Evolutionary conservation across 305 asterid species (phyloP), one percentile per base, ranked within the genome.

Genomic region (Fraxinus paxiana): DNA sequence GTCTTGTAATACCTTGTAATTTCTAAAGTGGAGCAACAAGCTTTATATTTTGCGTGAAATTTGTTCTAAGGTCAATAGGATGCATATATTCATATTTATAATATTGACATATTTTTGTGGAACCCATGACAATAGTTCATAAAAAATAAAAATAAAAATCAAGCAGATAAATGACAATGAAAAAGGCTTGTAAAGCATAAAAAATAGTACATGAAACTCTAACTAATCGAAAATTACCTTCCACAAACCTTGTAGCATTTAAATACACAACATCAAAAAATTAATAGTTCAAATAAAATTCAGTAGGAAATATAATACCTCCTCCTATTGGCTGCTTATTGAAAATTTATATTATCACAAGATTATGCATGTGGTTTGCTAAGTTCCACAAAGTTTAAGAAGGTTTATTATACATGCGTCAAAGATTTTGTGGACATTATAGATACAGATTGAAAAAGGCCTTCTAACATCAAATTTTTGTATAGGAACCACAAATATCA

Each of bases 251-350:
- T 33, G 15, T 38, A 31, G 17, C 17, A 79, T n/a, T 41, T 20
- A 74, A 63, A 38, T n/a, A 69, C 78, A 38, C 41, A 74, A 0
- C 31, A 48, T 9, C 73, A 30, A 43, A 80, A 72, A n/a, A 70
- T 13, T 48, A 56, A 34, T 9, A 74, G 22, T 30, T 63, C 76
- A 83, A 70, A 56, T 10, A 61, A 74, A 33, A 76, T 73, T 61
- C 15, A 54, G 38, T 33, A 74, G 48, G 10, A 26, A 10, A 70
- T 73, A 78, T 20, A 69, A 35, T 10, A n/a, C 79, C 61, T 79
- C 79, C 73, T 79, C 74, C 65, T 26, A 69, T 17, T 75, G 81
- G 77, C 77, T 59, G 82, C 84, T 46, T 41, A 67, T 10, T 15
- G 38, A 15, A 67, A 67, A 67, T 30, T 17, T 30, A 67, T 30